Conservation (phyloP, 2,329 filamentous ascomycete species). For the Talaromyces sp. region DNA sequence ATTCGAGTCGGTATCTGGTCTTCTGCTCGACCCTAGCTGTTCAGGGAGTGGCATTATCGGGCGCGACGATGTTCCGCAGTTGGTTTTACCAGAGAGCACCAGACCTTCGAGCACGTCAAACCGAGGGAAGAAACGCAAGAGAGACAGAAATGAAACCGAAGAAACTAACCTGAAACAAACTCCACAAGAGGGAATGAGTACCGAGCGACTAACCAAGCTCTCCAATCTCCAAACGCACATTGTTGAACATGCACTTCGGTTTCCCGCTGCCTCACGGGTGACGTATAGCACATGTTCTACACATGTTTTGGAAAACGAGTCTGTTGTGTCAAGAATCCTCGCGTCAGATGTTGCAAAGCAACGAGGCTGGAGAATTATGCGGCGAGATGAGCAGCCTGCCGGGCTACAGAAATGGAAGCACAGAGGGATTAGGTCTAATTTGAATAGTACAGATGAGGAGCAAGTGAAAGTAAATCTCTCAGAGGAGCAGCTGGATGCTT, state of each 20-base stretch:
- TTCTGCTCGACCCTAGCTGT: slow-evolving; percentile 90
- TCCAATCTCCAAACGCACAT: slow-evolving; percentile 77
- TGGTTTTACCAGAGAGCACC: slow-evolving; percentile 53
- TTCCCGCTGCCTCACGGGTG: slow-evolving; percentile 68
- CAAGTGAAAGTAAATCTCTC: slow-evolving; percentile 28
- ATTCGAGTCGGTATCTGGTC: slow-evolving; percentile 67
- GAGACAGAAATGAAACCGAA: slow-evolving; percentile 15
- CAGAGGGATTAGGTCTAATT: slow-evolving; percentile 51
- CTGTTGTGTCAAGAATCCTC: slow-evolving; percentile 70
- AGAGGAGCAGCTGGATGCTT: slow-evolving; percentile 59
- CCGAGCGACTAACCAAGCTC: slow-evolving; percentile 64
- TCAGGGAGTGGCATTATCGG: slow-evolving; percentile 93
- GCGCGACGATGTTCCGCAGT: slow-evolving; percentile 68
- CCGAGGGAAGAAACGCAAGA: slow-evolving; percentile 41
- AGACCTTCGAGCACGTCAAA: slow-evolving; percentile 10
- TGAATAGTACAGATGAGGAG: slow-evolving; percentile 1
- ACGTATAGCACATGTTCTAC: slow-evolving; percentile 94
- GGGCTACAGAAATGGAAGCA: slow-evolving; percentile 74
- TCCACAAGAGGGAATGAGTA: slow-evolving; percentile 45
- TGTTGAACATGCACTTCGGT: slow-evolving; percentile 76
- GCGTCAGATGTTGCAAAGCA: slow-evolving; percentile 59
- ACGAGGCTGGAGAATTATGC: slow-evolving; percentile 73
- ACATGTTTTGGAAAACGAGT: slow-evolving; percentile 82
- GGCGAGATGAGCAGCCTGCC: slow-evolving; percentile 64
- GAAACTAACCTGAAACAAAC: slow-evolving; percentile 27